Conservation (phyloP, 306 rosid genomes). For the Delonix regia region DNA sequence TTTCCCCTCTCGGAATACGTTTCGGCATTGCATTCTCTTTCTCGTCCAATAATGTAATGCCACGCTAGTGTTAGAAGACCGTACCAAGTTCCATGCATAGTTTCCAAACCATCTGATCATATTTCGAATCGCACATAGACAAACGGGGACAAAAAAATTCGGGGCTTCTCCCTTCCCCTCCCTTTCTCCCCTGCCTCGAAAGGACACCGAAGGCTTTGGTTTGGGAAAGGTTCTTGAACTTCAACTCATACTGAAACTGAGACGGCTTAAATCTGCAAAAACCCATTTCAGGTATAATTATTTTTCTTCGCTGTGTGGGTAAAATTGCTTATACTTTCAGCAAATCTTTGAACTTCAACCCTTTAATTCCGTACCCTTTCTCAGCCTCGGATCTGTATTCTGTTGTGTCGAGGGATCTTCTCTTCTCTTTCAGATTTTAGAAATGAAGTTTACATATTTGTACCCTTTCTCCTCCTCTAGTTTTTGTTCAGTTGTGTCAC, state of each 20-base stretch:
- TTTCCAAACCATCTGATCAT: slow-evolving; percentile 20
- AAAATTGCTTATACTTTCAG: neutral
- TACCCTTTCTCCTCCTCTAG: neutral
- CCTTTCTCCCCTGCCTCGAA: slow-evolving; percentile 25
- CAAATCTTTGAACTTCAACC: neutral
- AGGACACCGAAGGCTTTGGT: slow-evolving; percentile 3
- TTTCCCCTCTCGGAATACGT: neutral
- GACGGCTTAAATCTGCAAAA: neutral
- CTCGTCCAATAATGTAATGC: neutral
- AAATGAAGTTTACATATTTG: slow-evolving; percentile 17
- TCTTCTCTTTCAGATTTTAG: slow-evolving; percentile 11
- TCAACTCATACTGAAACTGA: neutral
- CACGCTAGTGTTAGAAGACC: neutral
- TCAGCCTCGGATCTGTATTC: slow-evolving; percentile 48
- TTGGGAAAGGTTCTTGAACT: slow-evolving; percentile 15
- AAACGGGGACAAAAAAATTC: neutral
- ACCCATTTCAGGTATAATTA: slow-evolving; percentile 40
- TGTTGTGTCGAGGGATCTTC: slow-evolving; percentile 29
- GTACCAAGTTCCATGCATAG: neutral
- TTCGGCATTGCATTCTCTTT: neutral
- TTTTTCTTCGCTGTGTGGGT: neutral
- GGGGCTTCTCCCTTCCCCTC: neutral
- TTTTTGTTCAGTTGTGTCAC: neutral
- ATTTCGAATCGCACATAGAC: neutral
- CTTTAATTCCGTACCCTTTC: neutral